Base-by-base conservation (phyloP, 345 rosid species). In the Moricandia moricandioides region DNA sequence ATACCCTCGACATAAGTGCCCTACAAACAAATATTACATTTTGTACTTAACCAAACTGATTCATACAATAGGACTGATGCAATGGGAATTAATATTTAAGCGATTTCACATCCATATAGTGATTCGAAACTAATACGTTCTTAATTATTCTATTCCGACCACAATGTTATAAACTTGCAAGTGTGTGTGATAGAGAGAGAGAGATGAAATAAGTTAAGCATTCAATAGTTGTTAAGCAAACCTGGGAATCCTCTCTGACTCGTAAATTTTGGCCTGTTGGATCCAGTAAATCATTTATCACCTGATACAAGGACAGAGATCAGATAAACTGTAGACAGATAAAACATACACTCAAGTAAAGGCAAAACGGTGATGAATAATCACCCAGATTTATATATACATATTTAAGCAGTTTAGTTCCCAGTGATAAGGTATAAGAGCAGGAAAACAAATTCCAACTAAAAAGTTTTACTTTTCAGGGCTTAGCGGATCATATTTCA, bases 211-310 rank as follows among this genome's bases (percentile, higher is more conserved):
- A 55, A 62, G 67, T 58, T 34, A 27, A 70, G 16, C 29, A 45
- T 62, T 30, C 13, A 3, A 7, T 24, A 72, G 17, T 51, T 24
- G 67, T 65, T 58, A 76, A 51, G 67, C 71, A 71, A 72, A 92
- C 99, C 99, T 96, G 98, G 31, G 91, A 89, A 88, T 96, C 99
- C 84, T 96, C 99, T 84, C 99, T 91, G 49, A 96, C 90, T 0
- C 98, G 99, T 88, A 96, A 88, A 84, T 96, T 92, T 85, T 96
- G 99, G 74, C 99, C 97, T 0, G 93, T 92, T 72, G 99, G 99
- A 88, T 96, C 96, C 79, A 92, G 96, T 73, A 96, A 86, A 87
- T 96, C 99, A 81, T 96, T 96, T 82, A 96, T 92, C 84, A 96
- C 98, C 99, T 96, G 87, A 78, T 35, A 80, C 67, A 70, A 82